phyloP scores from a whole-genome alignment of 2,329 filamentous ascomycete genomes.

The Colletotrichum navitas region DNA sequence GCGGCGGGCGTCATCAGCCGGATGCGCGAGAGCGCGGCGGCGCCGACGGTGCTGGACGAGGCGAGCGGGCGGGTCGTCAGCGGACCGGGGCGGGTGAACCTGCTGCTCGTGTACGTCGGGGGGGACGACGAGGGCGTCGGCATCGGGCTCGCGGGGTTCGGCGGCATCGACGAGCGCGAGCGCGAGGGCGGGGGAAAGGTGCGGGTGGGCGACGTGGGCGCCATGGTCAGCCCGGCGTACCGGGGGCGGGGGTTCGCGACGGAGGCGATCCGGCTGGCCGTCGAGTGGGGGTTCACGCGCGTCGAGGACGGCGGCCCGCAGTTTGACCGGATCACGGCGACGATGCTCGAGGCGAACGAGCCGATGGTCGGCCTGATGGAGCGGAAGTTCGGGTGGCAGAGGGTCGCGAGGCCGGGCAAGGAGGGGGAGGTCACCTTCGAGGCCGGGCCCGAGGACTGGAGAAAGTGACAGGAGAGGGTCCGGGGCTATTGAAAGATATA shows the following conservation, averaged over 20 bases:
- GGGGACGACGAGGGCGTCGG: conserved; percentile 24
- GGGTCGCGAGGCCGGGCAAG: conserved; percentile 39
- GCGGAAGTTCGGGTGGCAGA: conserved; percentile 45
- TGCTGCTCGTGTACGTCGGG: conserved; percentile 44
- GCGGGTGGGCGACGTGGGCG: conserved; percentile 48
- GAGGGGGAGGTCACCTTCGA: conserved; percentile 47
- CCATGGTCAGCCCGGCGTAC: conserved; percentile 45
- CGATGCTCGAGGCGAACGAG: conserved; percentile 44
- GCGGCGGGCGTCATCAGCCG: conserved; percentile 43
- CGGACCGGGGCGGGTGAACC: conserved; percentile 47
- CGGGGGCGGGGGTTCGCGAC: conserved; percentile 46
- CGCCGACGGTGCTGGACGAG: conserved; percentile 43
- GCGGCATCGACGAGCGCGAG: conserved; percentile 46
- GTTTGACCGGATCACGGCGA: conserved; percentile 48
- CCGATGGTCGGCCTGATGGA: conserved; percentile 46
- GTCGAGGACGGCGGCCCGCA: conserved; percentile 46
- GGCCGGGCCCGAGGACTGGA: conserved; percentile 44
- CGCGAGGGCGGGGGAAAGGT: conserved; percentile 38
- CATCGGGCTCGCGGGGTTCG: conserved; percentile 49
- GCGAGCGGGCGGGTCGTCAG: conserved; percentile 37
- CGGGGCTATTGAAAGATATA: too few species aligned
- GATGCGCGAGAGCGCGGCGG: conserved; percentile 46
- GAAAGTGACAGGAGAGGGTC: too few species aligned
- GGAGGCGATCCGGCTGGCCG: conserved; percentile 46
- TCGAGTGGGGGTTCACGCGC: conserved; percentile 47